Percentiles rank a stretch among this genome's conserved stretches.
These are phyloP conservation scores for Populus hybrid DNA, from an alignment of 441 rosid species.

Conservation along the genomic window DNA sequence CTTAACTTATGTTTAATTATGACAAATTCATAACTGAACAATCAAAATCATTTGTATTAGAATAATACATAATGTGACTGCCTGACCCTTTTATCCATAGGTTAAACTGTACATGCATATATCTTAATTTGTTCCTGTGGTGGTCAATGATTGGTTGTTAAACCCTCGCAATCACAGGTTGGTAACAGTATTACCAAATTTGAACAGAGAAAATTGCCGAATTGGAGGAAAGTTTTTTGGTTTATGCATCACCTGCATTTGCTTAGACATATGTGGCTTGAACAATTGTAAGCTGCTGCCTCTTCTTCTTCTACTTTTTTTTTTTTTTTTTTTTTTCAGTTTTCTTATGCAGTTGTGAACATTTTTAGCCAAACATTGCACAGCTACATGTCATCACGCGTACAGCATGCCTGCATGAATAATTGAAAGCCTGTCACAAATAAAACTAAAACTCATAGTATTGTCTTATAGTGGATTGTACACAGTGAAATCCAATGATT, in stretches of 20 bases:
- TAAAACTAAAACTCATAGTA: too few relatives aligned
- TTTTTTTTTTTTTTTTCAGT: neutral
- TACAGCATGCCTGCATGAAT: slow-evolving; percentile 7
- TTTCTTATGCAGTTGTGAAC: neutral
- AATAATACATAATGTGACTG: neutral
- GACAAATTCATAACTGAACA: too few relatives aligned
- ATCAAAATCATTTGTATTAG: too few relatives aligned
- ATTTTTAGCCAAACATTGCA: neutral
- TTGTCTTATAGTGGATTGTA: too few relatives aligned
- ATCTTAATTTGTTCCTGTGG: neutral
- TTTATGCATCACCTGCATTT: slow-evolving; percentile 21
- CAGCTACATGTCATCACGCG: neutral
- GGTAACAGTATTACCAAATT: neutral
- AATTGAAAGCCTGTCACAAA: too few relatives aligned
- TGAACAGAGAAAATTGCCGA: slow-evolving; percentile 16
- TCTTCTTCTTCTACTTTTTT: too few relatives aligned
- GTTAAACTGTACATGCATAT: too few relatives aligned
- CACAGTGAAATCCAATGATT: too few relatives aligned
- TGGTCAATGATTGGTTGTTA: slow-evolving; percentile 21
- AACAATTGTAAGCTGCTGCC: neutral
- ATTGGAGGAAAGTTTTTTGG: slow-evolving; percentile 24
- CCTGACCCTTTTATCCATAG: neutral
- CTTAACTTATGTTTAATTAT: neutral
- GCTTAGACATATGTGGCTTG: slow-evolving; percentile 17
- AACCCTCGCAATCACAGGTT: slow-evolving; percentile 18